Evolutionary conservation across 768 basidiomycete genomes (phyloP), one percentile per base, ranked within the genome.

Genomic region (Mycena pura): DNA sequence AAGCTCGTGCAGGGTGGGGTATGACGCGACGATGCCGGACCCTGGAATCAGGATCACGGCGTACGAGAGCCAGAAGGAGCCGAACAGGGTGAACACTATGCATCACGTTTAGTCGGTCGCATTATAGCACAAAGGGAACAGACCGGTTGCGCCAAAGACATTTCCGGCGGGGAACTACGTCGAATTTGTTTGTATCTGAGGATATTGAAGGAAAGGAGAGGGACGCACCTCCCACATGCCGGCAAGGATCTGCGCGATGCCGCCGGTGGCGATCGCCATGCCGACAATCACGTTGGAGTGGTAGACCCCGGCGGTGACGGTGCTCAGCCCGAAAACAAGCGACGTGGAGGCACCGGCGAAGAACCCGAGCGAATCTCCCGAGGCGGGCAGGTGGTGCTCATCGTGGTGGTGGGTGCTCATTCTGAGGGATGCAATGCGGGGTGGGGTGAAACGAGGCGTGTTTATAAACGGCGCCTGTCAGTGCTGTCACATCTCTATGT

Each of bases 41-140:
- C 82, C 80, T 3, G 93, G 93, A 45, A 92, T 83, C 69, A 89
- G 74, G 65, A 95, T 86, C 0, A 84, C 80, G 11, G 86, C 91
- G 49, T 86, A 94, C 9, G 92, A 91, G 78, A 94, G 78, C 93
- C 93, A 95, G 81, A 94, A 95, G 5, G 86, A 89, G 21, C 93
- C 93, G 61, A 90, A 95, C 5, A 88, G 88, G 0, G 85, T 80
- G 80, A 93, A 94, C 0, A 91, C 92, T 91, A 66, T 46, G 36
- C 11, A 57, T 19, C 55, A 54, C 36, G 52, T 38, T 38, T 45
- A 53, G 48, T 47, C 27, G 38, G 74, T 59, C 85, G 77, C 76
- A 27, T 83, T 83, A 48, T 80, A 84, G 14, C 80, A 80, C 2
- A 79, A 74, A 73, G 84, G 83, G 3, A 82, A 82, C 88, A 75